Conservation (phyloP, 768 basidiomycete species). For the Suillus sp. region DNA sequence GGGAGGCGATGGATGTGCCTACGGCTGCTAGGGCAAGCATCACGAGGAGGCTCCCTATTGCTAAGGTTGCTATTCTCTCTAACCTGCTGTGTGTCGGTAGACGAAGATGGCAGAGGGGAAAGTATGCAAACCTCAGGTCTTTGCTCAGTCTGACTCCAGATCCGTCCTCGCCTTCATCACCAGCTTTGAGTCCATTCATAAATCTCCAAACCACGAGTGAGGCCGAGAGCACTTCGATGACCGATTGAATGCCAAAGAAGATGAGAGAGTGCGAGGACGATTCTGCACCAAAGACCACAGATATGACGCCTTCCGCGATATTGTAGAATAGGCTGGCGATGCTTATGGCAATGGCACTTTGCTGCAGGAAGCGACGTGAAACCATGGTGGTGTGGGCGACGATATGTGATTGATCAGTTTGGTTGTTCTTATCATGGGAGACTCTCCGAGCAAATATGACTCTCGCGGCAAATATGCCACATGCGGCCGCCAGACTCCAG, state of each 20-base stretch:
- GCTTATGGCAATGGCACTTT: conserved; percentile 42
- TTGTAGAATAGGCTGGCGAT: conserved; percentile 45
- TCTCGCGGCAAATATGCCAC: neutral
- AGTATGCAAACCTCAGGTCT: conserved; percentile 6
- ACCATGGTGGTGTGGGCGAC: conserved; percentile 8
- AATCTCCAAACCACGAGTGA: conserved; percentile 49
- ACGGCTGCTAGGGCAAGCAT: conserved; percentile 41
- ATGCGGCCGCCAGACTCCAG: neutral
- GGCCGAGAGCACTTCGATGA: conserved; percentile 48
- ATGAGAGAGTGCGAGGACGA: conserved; percentile 46
- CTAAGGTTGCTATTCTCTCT: conserved; percentile 39
- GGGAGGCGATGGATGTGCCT: conserved; percentile 36
- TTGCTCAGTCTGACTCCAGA: conserved; percentile 20
- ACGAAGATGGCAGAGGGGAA: neutral
- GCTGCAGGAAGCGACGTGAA: conserved; percentile 38
- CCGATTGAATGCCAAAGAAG: conserved; percentile 52
- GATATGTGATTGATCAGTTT: neutral
- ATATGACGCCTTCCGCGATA: conserved; percentile 43
- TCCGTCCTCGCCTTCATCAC: conserved; percentile 31
- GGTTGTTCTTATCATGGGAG: neutral
- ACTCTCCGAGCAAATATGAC: neutral
- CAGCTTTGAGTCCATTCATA: conserved; percentile 32
- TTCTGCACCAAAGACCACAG: conserved; percentile 47
- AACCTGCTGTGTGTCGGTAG: conserved; percentile 25
- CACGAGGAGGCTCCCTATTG: conserved; percentile 41